Evolutionary conservation across 2,329 filamentous ascomycete species (phyloP).

Genomic region (Aspergillus quadricinctus): DNA sequence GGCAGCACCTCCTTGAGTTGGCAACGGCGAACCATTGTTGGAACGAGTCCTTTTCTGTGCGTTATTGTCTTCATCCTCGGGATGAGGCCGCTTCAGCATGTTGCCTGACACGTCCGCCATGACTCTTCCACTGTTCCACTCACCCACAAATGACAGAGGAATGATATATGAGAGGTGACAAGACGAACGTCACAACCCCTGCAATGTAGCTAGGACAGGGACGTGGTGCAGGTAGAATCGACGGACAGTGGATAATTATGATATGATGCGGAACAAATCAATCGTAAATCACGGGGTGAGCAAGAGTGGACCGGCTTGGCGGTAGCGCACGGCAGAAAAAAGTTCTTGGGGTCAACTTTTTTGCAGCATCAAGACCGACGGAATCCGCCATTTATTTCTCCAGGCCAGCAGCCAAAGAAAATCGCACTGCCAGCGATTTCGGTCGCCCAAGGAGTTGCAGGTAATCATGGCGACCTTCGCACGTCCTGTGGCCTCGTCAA

Average conservation of each 20-base stretch:
- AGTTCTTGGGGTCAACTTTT: conserved; percentile 33
- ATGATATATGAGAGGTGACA: background rate
- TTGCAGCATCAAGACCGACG: conserved; percentile 24
- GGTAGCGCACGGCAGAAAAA: conserved; percentile 38
- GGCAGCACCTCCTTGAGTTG: conserved; percentile 31
- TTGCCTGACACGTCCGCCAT: conserved; percentile 44
- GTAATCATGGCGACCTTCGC: conserved; percentile 46
- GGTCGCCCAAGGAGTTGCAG: conserved; percentile 32
- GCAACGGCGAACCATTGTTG: conserved; percentile 47
- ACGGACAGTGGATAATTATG: background rate
- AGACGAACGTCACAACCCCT: background rate
- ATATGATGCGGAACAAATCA: conserved; percentile 1
- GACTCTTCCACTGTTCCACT: conserved; percentile 12
- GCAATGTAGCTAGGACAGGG: background rate
- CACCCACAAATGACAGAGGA: conserved; percentile 7
- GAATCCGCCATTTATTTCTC: conserved; percentile 23
- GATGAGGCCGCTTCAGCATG: conserved; percentile 47
- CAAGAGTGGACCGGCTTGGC: conserved; percentile 19
- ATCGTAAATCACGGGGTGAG: conserved; percentile 11
- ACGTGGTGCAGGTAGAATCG: background rate
- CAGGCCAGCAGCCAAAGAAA: conserved; percentile 16
- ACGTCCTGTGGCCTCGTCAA: conserved; percentile 76
- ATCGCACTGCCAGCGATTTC: conserved; percentile 27
- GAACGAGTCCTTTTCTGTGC: conserved; percentile 47
- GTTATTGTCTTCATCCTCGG: conserved; percentile 43